Base-by-base conservation (phyloP, 331 rosid species). In the Spiraea crenata region DNA sequence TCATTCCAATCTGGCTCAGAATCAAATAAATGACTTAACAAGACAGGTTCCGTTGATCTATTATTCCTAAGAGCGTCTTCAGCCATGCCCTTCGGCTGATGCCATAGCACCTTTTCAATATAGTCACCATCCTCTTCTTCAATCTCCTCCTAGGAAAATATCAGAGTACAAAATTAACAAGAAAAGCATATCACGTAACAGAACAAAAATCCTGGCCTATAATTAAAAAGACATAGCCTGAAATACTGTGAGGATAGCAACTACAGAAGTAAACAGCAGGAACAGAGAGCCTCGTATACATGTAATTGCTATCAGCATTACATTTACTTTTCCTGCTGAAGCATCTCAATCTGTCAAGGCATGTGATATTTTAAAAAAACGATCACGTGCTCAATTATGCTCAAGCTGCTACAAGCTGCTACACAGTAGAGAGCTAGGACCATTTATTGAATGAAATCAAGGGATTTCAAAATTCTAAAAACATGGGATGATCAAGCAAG, bases 21-120 rank as follows among this genome's bases (percentile, higher is more conserved):
- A 73, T 91, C 96, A 79, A 89, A 95, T 84, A 92, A 80, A 81
- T 86, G 90, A 81, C 96, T 88, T 69, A 82, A 80, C 62, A 95
- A 75, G 57, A 86, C 81, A 65, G 99, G 99, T 49, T 89, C 92
- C 6, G 89, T 69, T 16, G 99, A 82, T 80, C 86, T 81, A 78
- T 81, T 89, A 76, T 86, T 86, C 82, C 82, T 86, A 58, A 72
- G 77, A 63, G 98, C 98, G 61, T 88, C 96, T 81, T 92, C 99
- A 60, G 99, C 87, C 79, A 50, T 84, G 74, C 99, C 99, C 83
- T 73, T 95, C 38, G 90, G 96, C 79, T 95, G 99, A 82, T 95
- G 99, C 99, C 99, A 95, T 46, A 95, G 92, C 78, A 95, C 98
- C 82, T 85, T 95, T 77, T 95, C 99, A 62, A 95, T 95, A 73